phyloP scores from a whole-genome alignment of 2,329 filamentous ascomycete genomes.

The Penicillium nordicum region DNA sequence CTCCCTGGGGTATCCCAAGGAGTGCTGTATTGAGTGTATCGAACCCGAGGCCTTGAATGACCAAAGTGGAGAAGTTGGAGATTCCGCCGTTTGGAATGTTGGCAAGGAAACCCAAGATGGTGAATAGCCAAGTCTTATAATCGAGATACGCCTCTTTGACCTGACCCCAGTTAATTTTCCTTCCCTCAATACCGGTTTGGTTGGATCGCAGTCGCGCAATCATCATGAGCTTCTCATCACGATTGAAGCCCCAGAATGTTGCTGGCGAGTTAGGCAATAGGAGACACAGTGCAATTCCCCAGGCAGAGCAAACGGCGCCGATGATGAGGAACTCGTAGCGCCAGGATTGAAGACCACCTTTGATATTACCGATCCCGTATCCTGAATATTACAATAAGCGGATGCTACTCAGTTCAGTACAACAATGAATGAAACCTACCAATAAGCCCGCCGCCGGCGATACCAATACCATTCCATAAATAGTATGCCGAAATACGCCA shows the following conservation, averaged over 20 bases:
- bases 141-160: constrained; percentile 39
- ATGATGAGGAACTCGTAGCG: constrained; percentile 31
- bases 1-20: constrained; percentile 29
- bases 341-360: constrained; percentile 18
- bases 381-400: neutral
- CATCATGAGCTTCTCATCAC: constrained; percentile 11
- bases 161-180: constrained; percentile 45
- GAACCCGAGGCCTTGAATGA: constrained; percentile 29
- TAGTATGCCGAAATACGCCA: constrained; percentile 29
- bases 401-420: neutral
- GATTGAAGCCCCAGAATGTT: constrained; percentile 21
- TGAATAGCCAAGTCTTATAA: constrained; percentile 30
- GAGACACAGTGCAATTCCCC: constrained; percentile 15
- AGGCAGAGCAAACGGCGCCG: constrained; percentile 26
- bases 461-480: constrained; percentile 7
- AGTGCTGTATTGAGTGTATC: constrained; percentile 21
- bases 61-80: constrained; percentile 28
- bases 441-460: neutral
- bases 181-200: constrained; percentile 31
- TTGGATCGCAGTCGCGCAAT: constrained; percentile 11
- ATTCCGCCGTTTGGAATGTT: constrained; percentile 32
- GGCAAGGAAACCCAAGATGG: constrained; percentile 12
- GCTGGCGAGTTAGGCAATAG: constrained; percentile 22
- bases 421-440: neutral
- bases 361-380: constrained; percentile 44